Evolutionary conservation across 1,284 basidiomycete genomes (phyloP), one percentile per base, ranked within the genome.

Genomic region (Melanopsichium pennsylvanicum): DNA sequence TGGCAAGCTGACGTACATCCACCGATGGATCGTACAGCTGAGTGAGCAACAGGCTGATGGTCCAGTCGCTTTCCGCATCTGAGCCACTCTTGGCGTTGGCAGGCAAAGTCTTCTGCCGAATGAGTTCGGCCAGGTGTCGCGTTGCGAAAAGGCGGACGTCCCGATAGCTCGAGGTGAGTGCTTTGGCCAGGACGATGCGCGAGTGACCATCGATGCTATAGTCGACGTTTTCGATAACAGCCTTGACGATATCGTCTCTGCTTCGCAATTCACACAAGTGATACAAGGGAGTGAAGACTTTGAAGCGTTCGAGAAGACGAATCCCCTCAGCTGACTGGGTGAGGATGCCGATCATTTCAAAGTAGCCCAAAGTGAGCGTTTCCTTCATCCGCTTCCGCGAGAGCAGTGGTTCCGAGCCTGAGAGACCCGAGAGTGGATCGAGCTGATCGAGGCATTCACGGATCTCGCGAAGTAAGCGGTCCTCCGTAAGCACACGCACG

Each of bases 231-330:
- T 93, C 91, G 44, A 97, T 90, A 66, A 97, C 91, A 10, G 88
- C 89, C 74, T 89, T 90, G 63, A 94, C 90, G 33, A 98, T 85
- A 76, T 97, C 94, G 76, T 97, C 93, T 31, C 96, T 86, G 79
- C 90, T 90, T 27, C 89, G 86, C 42, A 97, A 84, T 78, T 97
- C 94, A 79, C 90, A 92, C 25, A 98, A 83, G 74, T 93, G 92
- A 76, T 98, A 97, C 78, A 98, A 91, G 0, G 91, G 89, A 0
- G 94, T 96, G 81, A 97, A 98, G 33, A 97, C 86, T 75, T 91
- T 92, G 82, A 90, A 90, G 75, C 91, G 90, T 81, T 95, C 92
- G 80, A 98, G 83, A 16, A 98, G 83, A 39, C 92, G 90, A 22
- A 95, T 86, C 12, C 96, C 96, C 46, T 96, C 91, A 25, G 88